phyloP scores from a whole-genome alignment of 352 stramenopile species.

The Pythium apleroticum region DNA sequence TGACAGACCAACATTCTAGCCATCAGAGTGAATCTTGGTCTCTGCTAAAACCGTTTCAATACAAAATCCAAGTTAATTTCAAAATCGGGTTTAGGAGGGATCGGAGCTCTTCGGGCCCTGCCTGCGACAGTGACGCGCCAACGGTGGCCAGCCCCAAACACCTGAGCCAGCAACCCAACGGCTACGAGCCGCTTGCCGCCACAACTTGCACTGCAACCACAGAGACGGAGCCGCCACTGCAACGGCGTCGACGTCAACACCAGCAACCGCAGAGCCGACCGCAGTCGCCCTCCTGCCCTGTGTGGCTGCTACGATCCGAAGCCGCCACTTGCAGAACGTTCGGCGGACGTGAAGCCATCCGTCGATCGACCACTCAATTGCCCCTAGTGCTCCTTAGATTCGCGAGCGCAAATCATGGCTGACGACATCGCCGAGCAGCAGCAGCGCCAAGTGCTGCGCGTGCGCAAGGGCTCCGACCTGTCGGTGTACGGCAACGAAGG shows the following conservation, averaged over 20 bases:
- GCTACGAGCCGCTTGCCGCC: slow-evolving; percentile 4
- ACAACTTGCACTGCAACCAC: neutral
- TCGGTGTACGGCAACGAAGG: slow-evolving; percentile 54
- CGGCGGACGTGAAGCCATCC: neutral
- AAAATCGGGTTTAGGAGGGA: slow-evolving; percentile 1
- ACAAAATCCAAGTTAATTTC: slow-evolving; percentile 1
- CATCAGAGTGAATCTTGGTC: neutral
- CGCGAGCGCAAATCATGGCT: slow-evolving; percentile 2
- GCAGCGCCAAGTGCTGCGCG: slow-evolving; percentile 49
- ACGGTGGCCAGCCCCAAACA: neutral
- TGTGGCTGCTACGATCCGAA: neutral
- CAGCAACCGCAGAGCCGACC: neutral
- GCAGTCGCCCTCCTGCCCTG: neutral
- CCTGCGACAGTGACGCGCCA: slow-evolving; percentile 12
- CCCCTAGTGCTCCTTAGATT: neutral
- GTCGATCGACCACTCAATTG: neutral
- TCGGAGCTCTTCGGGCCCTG: slow-evolving; percentile 10
- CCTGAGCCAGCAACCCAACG: neutral
- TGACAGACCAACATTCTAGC: neutral
- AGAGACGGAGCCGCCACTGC: slow-evolving; percentile 1
- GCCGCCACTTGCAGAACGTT: neutral
- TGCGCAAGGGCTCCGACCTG: slow-evolving; percentile 59
- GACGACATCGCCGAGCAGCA: slow-evolving; percentile 34
- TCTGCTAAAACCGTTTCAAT: neutral
- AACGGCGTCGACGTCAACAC: slow-evolving; percentile 3